Percentiles rank a stretch among this genome's conserved stretches.
Evolutionary conservation across 2,329 filamentous ascomycete genomes (phyloP).

Genomic region (Monosporascus sp.): DNA sequence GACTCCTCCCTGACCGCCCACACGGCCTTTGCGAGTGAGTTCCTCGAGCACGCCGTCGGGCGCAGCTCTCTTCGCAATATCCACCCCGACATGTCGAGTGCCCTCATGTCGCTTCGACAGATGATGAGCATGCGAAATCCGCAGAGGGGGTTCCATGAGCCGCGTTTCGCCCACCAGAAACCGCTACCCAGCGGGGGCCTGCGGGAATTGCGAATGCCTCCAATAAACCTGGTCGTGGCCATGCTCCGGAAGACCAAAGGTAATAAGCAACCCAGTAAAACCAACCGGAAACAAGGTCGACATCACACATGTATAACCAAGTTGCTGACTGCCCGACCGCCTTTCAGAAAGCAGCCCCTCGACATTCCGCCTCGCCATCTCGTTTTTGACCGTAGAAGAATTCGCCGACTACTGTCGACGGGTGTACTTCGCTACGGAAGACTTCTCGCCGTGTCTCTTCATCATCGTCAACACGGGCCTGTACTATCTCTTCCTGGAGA

Average conservation of each 20-base stretch:
- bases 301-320: too few species aligned
- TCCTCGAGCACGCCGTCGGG: slow-evolving; percentile 44
- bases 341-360: too few species aligned
- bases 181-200: too few species aligned
- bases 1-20: slow-evolving; percentile 45
- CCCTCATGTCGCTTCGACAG: slow-evolving; percentile 42
- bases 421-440: slow-evolving; percentile 44
- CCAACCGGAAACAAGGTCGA: too few species aligned
- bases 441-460: slow-evolving; percentile 38
- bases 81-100: slow-evolving; percentile 43
- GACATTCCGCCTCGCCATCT: too few species aligned
- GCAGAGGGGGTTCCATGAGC: too few species aligned
- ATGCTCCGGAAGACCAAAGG: too few species aligned
- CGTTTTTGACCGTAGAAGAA: slow-evolving; percentile 26
- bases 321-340: too few species aligned
- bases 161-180: too few species aligned
- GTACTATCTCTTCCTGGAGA: slow-evolving; percentile 46
- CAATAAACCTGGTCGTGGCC: too few species aligned
- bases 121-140: slow-evolving; percentile 18
- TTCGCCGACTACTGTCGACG: slow-evolving; percentile 40
- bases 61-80: slow-evolving; percentile 37
- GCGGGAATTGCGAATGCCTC: too few species aligned
- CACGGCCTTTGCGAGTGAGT: slow-evolving; percentile 46
- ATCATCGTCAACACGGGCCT: slow-evolving; percentile 44
- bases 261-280: too few species aligned